Percentiles rank a stretch among this genome's conserved stretches.
These are phyloP conservation scores for Brassica incana DNA, from an alignment of 345 rosid species.

Conservation along the genomic window DNA sequence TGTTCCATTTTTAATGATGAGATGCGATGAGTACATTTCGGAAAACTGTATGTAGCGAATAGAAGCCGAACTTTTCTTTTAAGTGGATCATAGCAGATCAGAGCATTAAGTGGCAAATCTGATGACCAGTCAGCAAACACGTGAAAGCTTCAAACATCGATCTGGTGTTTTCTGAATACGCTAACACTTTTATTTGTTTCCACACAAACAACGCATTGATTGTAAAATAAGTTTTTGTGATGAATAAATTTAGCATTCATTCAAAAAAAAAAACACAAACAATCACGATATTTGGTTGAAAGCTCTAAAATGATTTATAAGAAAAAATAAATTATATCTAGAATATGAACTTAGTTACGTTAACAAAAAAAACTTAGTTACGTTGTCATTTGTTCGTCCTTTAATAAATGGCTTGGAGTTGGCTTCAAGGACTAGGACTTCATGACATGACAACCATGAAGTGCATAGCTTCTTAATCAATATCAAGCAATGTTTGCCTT, in stretches of 20 bases:
- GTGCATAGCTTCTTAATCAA: background rate
- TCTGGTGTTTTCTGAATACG: background rate
- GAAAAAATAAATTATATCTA: too few relatives aligned
- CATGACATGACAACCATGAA: background rate
- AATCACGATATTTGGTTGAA: background rate
- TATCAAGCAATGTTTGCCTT: background rate
- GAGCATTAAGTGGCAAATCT: background rate
- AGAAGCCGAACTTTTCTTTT: background rate
- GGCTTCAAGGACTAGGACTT: background rate
- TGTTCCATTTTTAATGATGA: background rate
- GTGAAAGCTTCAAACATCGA: background rate
- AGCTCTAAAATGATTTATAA: background rate
- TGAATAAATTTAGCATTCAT: too few relatives aligned
- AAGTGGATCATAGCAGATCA: background rate
- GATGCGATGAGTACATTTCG: background rate
- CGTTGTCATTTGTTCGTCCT: background rate
- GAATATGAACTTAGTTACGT: too few relatives aligned
- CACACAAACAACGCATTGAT: too few relatives aligned
- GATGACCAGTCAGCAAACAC: background rate
- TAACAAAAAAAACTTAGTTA: too few relatives aligned
- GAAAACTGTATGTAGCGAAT: slow-evolving; percentile 1
- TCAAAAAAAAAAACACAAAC: too few relatives aligned
- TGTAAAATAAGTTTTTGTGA: too few relatives aligned
- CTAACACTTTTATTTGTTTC: too few relatives aligned
- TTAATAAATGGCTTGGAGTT: too few relatives aligned